Evolutionary conservation across 2,329 filamentous ascomycete species (phyloP).

Genomic region (Neodidymelliopsis sp.): DNA sequence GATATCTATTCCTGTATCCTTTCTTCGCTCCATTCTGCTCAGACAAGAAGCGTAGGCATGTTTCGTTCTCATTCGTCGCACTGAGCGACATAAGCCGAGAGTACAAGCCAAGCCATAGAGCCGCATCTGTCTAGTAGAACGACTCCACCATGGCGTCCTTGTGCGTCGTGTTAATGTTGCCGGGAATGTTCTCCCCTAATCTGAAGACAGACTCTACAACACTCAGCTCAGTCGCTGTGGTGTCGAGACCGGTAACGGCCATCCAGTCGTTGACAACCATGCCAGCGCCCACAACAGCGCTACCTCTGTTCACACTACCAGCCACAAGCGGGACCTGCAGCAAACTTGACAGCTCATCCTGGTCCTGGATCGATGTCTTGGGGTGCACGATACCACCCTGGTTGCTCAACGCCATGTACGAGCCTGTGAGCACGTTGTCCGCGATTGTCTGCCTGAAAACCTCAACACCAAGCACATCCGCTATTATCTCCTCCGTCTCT

Average conservation of each 20-base stretch:
- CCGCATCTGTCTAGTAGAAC: conserved; percentile 77
- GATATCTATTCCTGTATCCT: conserved; percentile 14
- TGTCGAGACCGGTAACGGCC: conserved; percentile 88
- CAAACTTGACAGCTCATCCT: conserved; percentile 93
- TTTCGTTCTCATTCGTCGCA: neutral
- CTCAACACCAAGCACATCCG: conserved; percentile 88
- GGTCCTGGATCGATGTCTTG: conserved; percentile 95
- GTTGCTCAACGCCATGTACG: conserved; percentile 96
- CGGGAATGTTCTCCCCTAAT: conserved; percentile 82
- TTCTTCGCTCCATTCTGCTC: conserved; percentile 29
- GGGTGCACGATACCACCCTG: conserved; percentile 96
- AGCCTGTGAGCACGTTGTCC: conserved; percentile 95
- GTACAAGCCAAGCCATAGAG: conserved; percentile 1
- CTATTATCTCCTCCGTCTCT: conserved; percentile 98
- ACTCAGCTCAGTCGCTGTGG: conserved; percentile 95
- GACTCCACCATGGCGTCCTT: conserved; percentile 99
- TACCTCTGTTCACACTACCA: conserved; percentile 91
- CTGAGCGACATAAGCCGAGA: neutral
- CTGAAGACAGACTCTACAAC: conserved; percentile 97
- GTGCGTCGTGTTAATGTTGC: conserved; percentile 80
- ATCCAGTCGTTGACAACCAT: conserved; percentile 99
- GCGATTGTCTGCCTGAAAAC: conserved; percentile 94
- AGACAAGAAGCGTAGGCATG: neutral
- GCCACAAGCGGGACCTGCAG: conserved; percentile 96
- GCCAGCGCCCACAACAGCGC: conserved; percentile 91